These are phyloP conservation scores for Aspergillus brasiliensis DNA, from an alignment of 2,329 filamentous ascomycete species.

Conservation along the genomic window DNA sequence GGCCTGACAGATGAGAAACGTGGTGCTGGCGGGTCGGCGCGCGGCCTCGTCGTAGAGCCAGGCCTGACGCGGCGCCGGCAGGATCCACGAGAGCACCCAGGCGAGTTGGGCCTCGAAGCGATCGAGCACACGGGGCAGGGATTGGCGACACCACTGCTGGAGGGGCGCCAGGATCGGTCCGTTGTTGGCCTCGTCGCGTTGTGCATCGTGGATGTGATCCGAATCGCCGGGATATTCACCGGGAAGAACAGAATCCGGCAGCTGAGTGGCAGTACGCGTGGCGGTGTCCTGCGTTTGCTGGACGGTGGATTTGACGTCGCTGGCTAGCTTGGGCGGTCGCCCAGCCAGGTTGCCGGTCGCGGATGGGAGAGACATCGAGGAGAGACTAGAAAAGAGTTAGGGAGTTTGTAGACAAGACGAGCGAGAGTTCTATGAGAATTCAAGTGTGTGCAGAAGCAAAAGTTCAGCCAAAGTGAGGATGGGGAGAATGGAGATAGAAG, in stretches of 20 bases:
- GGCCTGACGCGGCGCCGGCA: conserved; percentile 31
- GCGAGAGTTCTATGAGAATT: no score
- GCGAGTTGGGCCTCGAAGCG: conserved; percentile 29
- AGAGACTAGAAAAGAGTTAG: no score
- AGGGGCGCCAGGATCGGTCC: conserved; percentile 21
- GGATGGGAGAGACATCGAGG: conserved; percentile 30
- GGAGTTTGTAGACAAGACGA: no score
- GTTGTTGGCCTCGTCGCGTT: conserved; percentile 14
- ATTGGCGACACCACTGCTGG: conserved; percentile 19
- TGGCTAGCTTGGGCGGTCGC: conserved; percentile 19
- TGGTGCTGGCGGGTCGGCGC: conserved; percentile 33
- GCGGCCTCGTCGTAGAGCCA: conserved; percentile 32
- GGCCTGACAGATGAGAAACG: conserved; percentile 36
- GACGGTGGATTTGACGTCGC: conserved; percentile 20
- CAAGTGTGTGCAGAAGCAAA: no score
- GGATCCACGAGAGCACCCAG: conserved; percentile 25
- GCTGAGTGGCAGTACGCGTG: conserved; percentile 19
- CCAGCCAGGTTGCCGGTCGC: conserved; percentile 24
- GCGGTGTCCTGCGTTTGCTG: conserved; percentile 16
- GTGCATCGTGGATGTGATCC: not conserved
- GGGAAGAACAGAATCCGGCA: conserved; percentile 25
- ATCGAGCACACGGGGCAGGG: conserved; percentile 29
- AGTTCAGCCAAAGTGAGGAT: no score
- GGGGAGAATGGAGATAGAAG: no score
- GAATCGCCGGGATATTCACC: conserved; percentile 32